Evolutionary conservation across 2,329 filamentous ascomycete species (phyloP).

Genomic region (Alternaria panax): DNA sequence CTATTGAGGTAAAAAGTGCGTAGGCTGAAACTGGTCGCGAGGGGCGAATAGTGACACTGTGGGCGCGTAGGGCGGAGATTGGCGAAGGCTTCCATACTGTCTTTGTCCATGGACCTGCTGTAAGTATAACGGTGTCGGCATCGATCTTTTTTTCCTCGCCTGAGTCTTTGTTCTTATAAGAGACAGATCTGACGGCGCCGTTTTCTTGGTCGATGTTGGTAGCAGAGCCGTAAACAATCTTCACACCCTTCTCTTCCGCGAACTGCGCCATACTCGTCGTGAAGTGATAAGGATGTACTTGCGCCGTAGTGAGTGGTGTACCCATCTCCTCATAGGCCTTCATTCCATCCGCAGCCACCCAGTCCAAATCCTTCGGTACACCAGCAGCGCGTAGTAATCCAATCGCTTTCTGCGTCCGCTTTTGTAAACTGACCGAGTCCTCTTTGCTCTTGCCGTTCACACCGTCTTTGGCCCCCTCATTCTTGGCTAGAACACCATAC

Average conservation of each 20-base stretch:
- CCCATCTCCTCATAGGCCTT: slow-evolving; percentile 84
- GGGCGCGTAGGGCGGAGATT: slow-evolving; percentile 67
- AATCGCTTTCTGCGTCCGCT: slow-evolving; percentile 60
- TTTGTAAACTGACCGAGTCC: slow-evolving; percentile 62
- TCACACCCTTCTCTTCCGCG: slow-evolving; percentile 65
- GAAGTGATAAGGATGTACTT: slow-evolving; percentile 92
- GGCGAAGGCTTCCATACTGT: slow-evolving; percentile 62
- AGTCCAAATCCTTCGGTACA: slow-evolving; percentile 81
- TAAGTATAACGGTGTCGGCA: slow-evolving; percentile 65
- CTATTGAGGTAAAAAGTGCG: slow-evolving; percentile 86
- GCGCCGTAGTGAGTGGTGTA: slow-evolving; percentile 79
- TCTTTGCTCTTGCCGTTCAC: slow-evolving; percentile 44
- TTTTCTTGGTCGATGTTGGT: slow-evolving; percentile 67
- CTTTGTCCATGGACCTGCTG: slow-evolving; percentile 69
- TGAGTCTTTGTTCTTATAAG: slow-evolving; percentile 62
- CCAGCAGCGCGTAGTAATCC: slow-evolving; percentile 63
- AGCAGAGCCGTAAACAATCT: slow-evolving; percentile 73
- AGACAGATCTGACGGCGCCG: slow-evolving; percentile 69
- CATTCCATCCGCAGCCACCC: slow-evolving; percentile 75
- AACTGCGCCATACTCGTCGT: slow-evolving; percentile 83
- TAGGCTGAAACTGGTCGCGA: slow-evolving; percentile 70
- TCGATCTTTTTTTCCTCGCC: slow-evolving; percentile 57
- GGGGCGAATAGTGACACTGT: slow-evolving; percentile 68
- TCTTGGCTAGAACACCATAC: slow-evolving; percentile 50
- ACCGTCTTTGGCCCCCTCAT: slow-evolving; percentile 31